Evolutionary conservation across 306 rosid genomes (phyloP), one percentile per base, ranked within the genome.

Genomic region (Glycine latifolia): DNA sequence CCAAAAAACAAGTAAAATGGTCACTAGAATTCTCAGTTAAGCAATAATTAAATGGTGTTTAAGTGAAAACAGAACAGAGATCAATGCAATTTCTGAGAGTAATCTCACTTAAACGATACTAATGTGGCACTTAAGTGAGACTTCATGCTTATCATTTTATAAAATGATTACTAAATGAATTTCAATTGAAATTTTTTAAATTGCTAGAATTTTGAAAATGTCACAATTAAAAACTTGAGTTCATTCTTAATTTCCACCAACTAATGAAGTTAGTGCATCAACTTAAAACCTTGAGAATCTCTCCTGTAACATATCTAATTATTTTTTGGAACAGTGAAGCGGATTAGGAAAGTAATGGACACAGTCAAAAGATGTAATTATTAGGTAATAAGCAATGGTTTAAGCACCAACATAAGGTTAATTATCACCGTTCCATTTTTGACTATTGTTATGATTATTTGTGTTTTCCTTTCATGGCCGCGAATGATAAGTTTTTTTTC

Each of bases 361-460:
- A 20, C 33, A 85, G 88, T 89, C 91, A 84, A 85, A 82, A 58
- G 43, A 75, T 31, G 88, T 47, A 77, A 86, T 89, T 58, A 88
- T 88, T 80, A 74, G 58, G 2, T 1, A 26, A 26, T 1, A 26
- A 86, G 39, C 80, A 78, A 76, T 82, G 79, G 83, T 54, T 86
- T 80, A 85, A 73, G 89, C 86, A 80, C 86, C 70, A 66, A 49
- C 41, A 33, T 49, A 55, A 70, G 61, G 75, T 50, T 71, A 85
- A 86, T 86, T 63, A 84, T 84, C 77, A 73, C 84, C 74, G 35
- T 82, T 77, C 89, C 78, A 79, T 81, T 77, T 31, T 80, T 80
- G 85, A 78, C 78, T 75, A 81, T 80, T 61, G 60, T 10, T 69
- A 33, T 17, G 69, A 66, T 67, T 77, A 56, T 59, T 66, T 56